Evolutionary conservation across 2,329 filamentous ascomycete genomes (phyloP).

Genomic region (Alternaria sp.): DNA sequence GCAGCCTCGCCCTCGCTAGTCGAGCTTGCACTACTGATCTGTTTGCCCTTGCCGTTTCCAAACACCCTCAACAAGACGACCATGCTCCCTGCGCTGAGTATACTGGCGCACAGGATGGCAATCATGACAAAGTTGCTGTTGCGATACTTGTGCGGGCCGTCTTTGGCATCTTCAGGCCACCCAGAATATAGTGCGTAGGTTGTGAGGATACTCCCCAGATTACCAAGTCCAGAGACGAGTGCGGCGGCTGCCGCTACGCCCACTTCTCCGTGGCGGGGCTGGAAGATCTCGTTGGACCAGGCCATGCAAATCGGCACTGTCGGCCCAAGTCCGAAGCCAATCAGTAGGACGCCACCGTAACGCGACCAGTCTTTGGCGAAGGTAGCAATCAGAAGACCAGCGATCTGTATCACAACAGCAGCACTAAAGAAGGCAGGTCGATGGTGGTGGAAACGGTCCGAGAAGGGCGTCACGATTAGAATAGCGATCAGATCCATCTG

Average conservation of each 20-base stretch:
- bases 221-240: slow-evolving; percentile 84
- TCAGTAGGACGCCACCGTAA: slow-evolving; percentile 86
- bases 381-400: slow-evolving; percentile 78
- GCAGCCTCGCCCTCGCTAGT: slow-evolving; percentile 62
- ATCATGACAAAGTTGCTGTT: slow-evolving; percentile 89
- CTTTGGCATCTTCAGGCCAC: slow-evolving; percentile 74
- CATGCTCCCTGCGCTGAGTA: slow-evolving; percentile 74
- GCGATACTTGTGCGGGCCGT: slow-evolving; percentile 73
- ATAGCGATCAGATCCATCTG: slow-evolving; percentile 89
- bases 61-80: slow-evolving; percentile 64
- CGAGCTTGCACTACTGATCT: slow-evolving; percentile 40
- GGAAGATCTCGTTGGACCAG: slow-evolving; percentile 91
- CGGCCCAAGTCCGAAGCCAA: slow-evolving; percentile 88
- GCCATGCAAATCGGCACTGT: slow-evolving; percentile 94
- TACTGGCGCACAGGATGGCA: slow-evolving; percentile 80
- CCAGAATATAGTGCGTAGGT: slow-evolving; percentile 90
- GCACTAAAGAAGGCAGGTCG: slow-evolving; percentile 82
- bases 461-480: slow-evolving; percentile 81
- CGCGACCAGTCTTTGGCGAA: slow-evolving; percentile 83
- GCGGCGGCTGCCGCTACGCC: slow-evolving; percentile 86
- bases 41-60: slow-evolving; percentile 45
- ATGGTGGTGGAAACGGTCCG: slow-evolving; percentile 82
- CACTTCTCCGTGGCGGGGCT: slow-evolving; percentile 85
- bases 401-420: slow-evolving; percentile 78
- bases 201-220: slow-evolving; percentile 83